Base-by-base conservation (phyloP, 2,329 filamentous ascomycete genomes). In the Chaetothyriales sp. region DNA sequence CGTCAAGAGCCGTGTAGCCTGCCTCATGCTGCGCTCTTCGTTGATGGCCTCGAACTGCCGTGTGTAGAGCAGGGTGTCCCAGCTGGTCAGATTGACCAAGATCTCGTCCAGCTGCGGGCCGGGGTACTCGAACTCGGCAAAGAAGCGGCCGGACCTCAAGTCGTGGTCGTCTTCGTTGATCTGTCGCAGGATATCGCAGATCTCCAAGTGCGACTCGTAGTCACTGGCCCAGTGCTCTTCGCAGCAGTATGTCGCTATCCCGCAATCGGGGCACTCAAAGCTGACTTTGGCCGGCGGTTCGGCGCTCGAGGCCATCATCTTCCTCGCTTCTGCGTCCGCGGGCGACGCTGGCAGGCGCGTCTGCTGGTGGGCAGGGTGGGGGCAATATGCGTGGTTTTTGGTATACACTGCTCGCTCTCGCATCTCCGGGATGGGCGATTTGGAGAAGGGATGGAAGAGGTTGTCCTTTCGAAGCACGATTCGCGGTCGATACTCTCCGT, bases 111-210 rank as follows among this genome's bases (percentile, higher is more conserved):
- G 82, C 70, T 95, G 89, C 51, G 83, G 77, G 13, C 85, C 86
- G 0, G 92, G 89, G 64, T 95, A 94, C 56, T 89, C 82, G 64
- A 94, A 97, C 67, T 98, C 94, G 13, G 86, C 83, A 69, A 98
- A 98, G 67, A 88, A 85, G 25, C 92, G 80, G 2, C 92, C 92
- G 18, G 88, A 95, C 48, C 85, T 77, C 59, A 98, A 70, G 67
- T 98, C 92, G 65, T 98, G 94, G 61, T 98, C 92, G 64, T 98
- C 92, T 70, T 98, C 92, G 61, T 98, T 98, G 69, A 95, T 90
- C 69, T 97, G 85, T 58, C 85, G 77, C 52, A 98, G 72, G 0
- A 86, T 86, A 63, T 98, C 90, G 67, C 92, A 98, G 37, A 98
- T 83, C 64, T 95, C 80, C 55, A 98, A 68, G 68, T 98, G 92